A percentile compares a stretch with the other conserved stretches of the same genome.
Conservation (phyloP, 129 eudicot genomes). For the Lactuca saligna region DNA sequence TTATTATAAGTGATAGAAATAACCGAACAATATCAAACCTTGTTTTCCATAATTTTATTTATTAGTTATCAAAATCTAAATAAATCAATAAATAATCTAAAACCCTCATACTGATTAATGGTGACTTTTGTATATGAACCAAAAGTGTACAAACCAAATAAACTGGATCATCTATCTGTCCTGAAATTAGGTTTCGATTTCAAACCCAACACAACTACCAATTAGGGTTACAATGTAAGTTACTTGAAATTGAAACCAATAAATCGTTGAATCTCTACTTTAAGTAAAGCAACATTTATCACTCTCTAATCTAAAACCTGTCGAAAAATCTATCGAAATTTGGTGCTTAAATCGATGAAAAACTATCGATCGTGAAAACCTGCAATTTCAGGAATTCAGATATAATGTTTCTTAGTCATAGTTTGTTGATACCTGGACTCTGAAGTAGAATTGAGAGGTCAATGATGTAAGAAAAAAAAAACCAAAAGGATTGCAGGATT, state of each 20-base stretch:
- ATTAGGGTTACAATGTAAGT: not conserved
- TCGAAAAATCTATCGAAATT: not conserved
- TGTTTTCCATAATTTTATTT: too few species aligned
- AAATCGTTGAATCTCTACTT: not conserved
- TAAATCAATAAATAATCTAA: not conserved
- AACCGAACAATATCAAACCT: too few species aligned
- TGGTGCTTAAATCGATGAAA: not conserved
- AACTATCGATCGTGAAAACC: not conserved
- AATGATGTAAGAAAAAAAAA: too few species aligned
- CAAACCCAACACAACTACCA: not conserved
- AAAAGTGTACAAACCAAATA: not conserved
- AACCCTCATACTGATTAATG: not conserved
- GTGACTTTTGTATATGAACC: not conserved
- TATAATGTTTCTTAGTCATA: not conserved
- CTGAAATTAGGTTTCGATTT: not conserved
- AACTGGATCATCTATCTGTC: not conserved
- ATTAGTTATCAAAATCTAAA: not conserved
- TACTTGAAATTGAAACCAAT: not conserved
- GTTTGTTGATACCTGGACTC: not conserved
- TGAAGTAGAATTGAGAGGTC: not conserved
- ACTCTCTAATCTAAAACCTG: not conserved
- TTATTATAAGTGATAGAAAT: too few species aligned
- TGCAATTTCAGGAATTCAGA: not conserved
- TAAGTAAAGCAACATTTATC: not conserved
- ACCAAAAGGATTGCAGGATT: not conserved